phyloP scores from a whole-genome alignment of 148 eudicot genomes.

The Diospyros kaki region DNA sequence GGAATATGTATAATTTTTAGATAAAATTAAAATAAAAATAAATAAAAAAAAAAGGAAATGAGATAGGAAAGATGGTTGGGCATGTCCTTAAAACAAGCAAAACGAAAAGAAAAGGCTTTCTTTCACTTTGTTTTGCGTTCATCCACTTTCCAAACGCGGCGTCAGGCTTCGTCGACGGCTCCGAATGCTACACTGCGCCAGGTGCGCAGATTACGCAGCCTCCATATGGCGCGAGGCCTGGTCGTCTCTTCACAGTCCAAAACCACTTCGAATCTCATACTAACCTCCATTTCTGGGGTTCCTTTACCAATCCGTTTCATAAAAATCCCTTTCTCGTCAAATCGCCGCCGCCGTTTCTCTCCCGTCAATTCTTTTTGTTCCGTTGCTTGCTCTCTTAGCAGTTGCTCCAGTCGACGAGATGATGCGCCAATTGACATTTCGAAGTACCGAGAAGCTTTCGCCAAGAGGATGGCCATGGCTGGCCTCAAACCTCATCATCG shows the following conservation, averaged over 20 bases:
- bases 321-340: neutral
- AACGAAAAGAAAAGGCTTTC: too few relatives aligned
- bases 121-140: too few relatives aligned
- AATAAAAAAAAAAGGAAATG: too few relatives aligned
- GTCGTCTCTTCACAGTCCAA: slow-evolving; percentile 9
- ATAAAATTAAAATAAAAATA: too few relatives aligned
- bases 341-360: slow-evolving; percentile 14
- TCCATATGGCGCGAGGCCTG: slow-evolving; percentile 19
- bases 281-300: slow-evolving; percentile 15
- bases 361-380: slow-evolving; percentile 5
- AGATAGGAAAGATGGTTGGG: too few relatives aligned
- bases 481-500: slow-evolving; percentile 66
- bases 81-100: too few relatives aligned
- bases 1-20: too few relatives aligned
- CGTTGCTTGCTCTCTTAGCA: slow-evolving; percentile 23
- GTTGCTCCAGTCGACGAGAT: slow-evolving; percentile 18
- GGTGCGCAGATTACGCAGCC: slow-evolving; percentile 3
- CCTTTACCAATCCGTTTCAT: neutral
- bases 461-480: slow-evolving; percentile 57
- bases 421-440: slow-evolving; percentile 25
- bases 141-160: too few relatives aligned
- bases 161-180: neutral
- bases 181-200: slow-evolving; percentile 4
- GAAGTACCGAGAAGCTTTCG: slow-evolving; percentile 37
- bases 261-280: slow-evolving; percentile 11